Evolutionary conservation across 768 basidiomycete genomes (phyloP).

Genomic region (Kwoniella botswanensis): DNA sequence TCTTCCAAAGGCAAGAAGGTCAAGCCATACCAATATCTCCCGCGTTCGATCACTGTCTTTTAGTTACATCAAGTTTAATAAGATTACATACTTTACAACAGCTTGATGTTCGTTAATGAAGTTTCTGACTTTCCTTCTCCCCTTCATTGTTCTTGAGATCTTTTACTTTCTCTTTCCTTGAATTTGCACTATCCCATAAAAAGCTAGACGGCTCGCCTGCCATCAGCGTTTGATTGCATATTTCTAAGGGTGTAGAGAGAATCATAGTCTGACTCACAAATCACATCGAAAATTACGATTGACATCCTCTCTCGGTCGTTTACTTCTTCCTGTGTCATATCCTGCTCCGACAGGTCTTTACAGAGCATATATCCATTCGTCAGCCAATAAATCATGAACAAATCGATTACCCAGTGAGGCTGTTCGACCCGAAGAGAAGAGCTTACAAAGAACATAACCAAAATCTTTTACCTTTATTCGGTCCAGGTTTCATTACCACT

Average conservation of each 20-base stretch:
- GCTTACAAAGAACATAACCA: constrained; percentile 58
- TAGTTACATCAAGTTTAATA: too few species aligned
- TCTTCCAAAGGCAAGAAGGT: too few species aligned
- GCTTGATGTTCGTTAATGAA: neutral
- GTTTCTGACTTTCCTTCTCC: neutral
- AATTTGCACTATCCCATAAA: constrained; percentile 56
- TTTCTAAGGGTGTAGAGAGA: too few species aligned
- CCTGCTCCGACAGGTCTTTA: constrained; percentile 56
- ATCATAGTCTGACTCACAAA: constrained; percentile 43
- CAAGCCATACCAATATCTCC: too few species aligned
- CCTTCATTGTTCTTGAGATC: neutral
- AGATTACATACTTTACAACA: neutral
- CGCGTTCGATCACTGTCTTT: too few species aligned
- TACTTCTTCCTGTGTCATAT: constrained; percentile 54
- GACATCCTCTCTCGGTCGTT: constrained; percentile 55
- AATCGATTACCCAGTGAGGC: too few species aligned
- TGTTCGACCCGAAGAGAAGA: neutral
- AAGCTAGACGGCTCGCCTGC: constrained; percentile 36
- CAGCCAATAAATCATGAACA: neutral
- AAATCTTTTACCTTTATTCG: constrained; percentile 57
- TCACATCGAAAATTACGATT: constrained; percentile 56
- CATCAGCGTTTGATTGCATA: too few species aligned
- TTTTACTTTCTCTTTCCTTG: constrained; percentile 34
- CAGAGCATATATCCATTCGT: neutral
- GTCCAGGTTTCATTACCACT: constrained; percentile 57